A percentile compares a stretch with the other conserved stretches of the same genome.
phyloP scores from a whole-genome alignment of 768 basidiomycete species.

The Crepidotus variabilis region DNA sequence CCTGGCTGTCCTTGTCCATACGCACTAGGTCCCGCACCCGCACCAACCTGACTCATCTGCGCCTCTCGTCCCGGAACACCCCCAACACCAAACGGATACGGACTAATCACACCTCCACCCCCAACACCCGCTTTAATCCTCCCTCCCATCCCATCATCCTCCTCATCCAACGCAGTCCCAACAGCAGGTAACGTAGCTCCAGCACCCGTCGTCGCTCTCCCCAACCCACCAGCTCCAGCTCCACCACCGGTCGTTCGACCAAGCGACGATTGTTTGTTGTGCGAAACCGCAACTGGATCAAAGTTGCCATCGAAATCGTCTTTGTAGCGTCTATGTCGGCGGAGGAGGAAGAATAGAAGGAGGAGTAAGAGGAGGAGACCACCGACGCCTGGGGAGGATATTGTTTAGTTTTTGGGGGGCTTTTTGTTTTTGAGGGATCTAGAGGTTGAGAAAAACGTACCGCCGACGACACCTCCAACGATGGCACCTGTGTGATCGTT shows the following conservation, averaged over 20 bases:
- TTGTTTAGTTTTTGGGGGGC: too few species aligned
- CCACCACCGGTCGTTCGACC: background rate
- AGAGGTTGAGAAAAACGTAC: slow-evolving; percentile 14
- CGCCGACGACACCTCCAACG: slow-evolving; percentile 24
- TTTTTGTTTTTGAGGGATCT: too few species aligned
- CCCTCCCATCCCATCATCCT: slow-evolving; percentile 24
- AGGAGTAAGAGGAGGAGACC: slow-evolving; percentile 12
- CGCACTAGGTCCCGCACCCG: background rate
- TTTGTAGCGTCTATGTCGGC: slow-evolving; percentile 16
- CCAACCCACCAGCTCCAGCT: slow-evolving; percentile 8
- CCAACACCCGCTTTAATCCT: slow-evolving; percentile 14
- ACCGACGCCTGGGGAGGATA: slow-evolving; percentile 14
- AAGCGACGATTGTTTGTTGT: slow-evolving; percentile 4
- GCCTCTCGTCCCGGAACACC: background rate
- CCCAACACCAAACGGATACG: slow-evolving; percentile 15
- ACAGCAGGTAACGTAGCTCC: background rate
- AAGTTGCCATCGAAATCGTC: slow-evolving; percentile 27
- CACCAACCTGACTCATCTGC: background rate
- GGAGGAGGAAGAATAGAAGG: slow-evolving; percentile 14
- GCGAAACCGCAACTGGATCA: slow-evolving; percentile 19
- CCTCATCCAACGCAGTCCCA: slow-evolving; percentile 3
- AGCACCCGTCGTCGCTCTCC: background rate
- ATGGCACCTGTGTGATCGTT: slow-evolving; percentile 17
- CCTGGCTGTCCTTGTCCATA: background rate
- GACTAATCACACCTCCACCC: slow-evolving; percentile 22